These are phyloP conservation scores for Wickerhamomyces chambardii DNA, from an alignment of 805 yeast species.

Conservation along the genomic window DNA sequence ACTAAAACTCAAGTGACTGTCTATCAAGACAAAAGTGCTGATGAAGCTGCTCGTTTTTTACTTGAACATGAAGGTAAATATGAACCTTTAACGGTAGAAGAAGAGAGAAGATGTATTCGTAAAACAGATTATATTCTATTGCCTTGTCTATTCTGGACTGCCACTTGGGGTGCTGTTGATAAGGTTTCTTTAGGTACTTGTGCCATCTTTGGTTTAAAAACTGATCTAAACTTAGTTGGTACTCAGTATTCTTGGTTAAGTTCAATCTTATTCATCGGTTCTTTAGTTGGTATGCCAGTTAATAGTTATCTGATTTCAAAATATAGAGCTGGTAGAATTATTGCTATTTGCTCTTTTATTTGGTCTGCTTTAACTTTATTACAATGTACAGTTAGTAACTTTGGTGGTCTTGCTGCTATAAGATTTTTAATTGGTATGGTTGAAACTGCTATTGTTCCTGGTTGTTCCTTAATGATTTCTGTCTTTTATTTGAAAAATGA, in stretches of 20 bases:
- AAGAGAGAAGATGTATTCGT: constrained; percentile 22
- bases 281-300: constrained; percentile 31
- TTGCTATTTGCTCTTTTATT: constrained; percentile 11
- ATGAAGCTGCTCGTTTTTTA: constrained; percentile 18
- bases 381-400: constrained; percentile 25
- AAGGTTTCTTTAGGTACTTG: constrained; percentile 34
- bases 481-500: constrained; percentile 27
- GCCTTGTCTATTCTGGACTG: constrained; percentile 26
- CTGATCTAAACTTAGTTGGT: constrained; percentile 30
- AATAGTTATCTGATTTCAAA: constrained; percentile 19
- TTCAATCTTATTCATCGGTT: constrained; percentile 31
- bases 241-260: constrained; percentile 31
- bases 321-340: constrained; percentile 14
- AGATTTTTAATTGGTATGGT: constrained; percentile 37
- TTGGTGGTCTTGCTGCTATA: constrained; percentile 29
- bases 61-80: constrained; percentile 14
- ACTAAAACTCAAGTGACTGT: background rate
- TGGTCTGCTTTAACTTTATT: constrained; percentile 14
- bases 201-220: constrained; percentile 33
- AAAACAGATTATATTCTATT: constrained; percentile 28
- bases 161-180: constrained; percentile 31
- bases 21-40: constrained; percentile 3
- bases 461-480: constrained; percentile 29
- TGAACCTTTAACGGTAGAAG: constrained; percentile 17
- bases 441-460: constrained; percentile 31